Evolutionary conservation across 2,329 filamentous ascomycete genomes (phyloP), one percentile per base, ranked within the genome.

Genomic region (Graphium sp.): DNA sequence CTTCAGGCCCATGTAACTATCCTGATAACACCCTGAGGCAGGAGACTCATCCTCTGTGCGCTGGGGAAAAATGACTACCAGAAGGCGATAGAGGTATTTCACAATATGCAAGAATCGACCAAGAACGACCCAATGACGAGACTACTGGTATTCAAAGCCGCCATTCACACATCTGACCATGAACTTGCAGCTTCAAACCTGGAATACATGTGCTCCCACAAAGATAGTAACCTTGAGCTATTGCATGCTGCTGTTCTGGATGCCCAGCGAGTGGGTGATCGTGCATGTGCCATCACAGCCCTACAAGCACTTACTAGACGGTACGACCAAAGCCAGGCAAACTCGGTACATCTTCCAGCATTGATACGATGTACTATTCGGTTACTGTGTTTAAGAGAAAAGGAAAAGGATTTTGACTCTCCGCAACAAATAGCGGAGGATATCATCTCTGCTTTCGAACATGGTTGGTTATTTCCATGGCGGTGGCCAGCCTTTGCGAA

Each of bases 181-280:
- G 60, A 68, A 1, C 43, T 62, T 45, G 75, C 75, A n/a, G 48
- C 56, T 13, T 60, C 71, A 25, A 81, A 74, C 41, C 60, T 92
- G 3, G 55, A 69, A 16, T 46, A 52, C 3, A 53, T 93, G 16
- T 63, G 60, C 31, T 57, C 57, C n/a, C 45, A 55, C 1, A 59
- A 63, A 14, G 64, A 74, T 19, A 32, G 41, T 18, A 39, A 36
- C 3, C 55, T 59, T 13, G 69, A 71, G 10, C 66, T 83, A 24
- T 56, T 94, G 1, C 83, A 85, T 37, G 79, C 82, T 2, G 93
- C 84, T 40, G 68, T 82, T 14, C 54, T 82, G 17, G 82, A 91
- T 46, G 77, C 82, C 3, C 73, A 84, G 28, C 58, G 70, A 35
- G 55, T 56, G 1, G 69, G 72, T 0, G 67, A 82, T 35, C 72